Conservation (phyloP, 371 early-diverging fungal species). For the Mucor racemosus region DNA sequence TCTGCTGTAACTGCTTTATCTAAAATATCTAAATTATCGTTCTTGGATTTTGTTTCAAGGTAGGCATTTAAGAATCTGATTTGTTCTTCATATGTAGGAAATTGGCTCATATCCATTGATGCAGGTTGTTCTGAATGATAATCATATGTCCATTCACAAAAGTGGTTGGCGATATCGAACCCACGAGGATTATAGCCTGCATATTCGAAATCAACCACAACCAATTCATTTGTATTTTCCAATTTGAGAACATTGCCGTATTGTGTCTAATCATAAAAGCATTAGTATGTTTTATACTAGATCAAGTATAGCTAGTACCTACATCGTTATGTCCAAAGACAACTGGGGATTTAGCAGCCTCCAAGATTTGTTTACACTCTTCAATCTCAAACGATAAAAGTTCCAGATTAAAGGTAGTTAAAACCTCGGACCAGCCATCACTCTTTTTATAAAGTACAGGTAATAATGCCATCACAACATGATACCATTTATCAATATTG, state of each 20-base stretch:
- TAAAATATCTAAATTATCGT: slow-evolving; percentile 29
- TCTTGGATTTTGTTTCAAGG: slow-evolving; percentile 42
- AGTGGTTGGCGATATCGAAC: slow-evolving; percentile 89
- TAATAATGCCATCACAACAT: slow-evolving; percentile 16
- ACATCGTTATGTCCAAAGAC: slow-evolving; percentile 90
- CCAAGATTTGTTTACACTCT: slow-evolving; percentile 46
- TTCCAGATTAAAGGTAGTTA: slow-evolving; percentile 48
- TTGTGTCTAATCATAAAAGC: slow-evolving; percentile 57
- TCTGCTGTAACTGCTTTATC: slow-evolving; percentile 28
- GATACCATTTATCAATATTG: slow-evolving; percentile 72
- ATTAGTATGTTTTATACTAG: neutral
- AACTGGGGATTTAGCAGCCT: slow-evolving; percentile 55
- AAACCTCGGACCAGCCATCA: slow-evolving; percentile 21
- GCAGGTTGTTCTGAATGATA: slow-evolving; percentile 73
- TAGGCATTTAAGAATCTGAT: slow-evolving; percentile 71
- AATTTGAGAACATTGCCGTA: slow-evolving; percentile 84
- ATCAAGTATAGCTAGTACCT: slow-evolving; percentile 24
- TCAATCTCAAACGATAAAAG: slow-evolving; percentile 54
- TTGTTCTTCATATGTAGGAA: slow-evolving; percentile 70
- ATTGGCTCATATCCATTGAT: slow-evolving; percentile 45
- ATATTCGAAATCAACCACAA: slow-evolving; percentile 87
- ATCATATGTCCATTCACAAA: slow-evolving; percentile 89
- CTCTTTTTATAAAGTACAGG: slow-evolving; percentile 25
- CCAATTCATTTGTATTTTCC: slow-evolving; percentile 59
- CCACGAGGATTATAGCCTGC: slow-evolving; percentile 88